Base-by-base conservation (phyloP, 345 rosid genomes). In the Iberis pinnata region DNA sequence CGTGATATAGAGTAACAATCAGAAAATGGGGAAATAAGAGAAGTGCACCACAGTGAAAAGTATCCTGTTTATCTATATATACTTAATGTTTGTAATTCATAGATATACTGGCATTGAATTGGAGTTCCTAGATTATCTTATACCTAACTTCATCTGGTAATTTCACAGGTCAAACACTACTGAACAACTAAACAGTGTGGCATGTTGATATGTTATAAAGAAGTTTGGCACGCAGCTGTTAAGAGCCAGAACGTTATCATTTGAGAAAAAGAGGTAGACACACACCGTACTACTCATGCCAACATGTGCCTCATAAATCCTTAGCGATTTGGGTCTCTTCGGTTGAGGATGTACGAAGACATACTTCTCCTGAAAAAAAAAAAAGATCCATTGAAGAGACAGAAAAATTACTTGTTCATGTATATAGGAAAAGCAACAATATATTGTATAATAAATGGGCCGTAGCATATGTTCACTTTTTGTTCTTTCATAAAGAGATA, bases 261-360 rank as follows among this genome's bases (percentile, higher is more conserved):
- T 11, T 24, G 19, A 49, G 47, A 25, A 3, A 1, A 50, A 58
- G 47, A 50, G 25, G 40, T 52, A 60, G 61, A 42, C 9, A 51
- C 81, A 55, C 41, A 89, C 98, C 75, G 73, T 76, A 75, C 96
- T 86, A 70, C 98, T 90, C 98, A 90, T 90, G 68, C 98, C 98
- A 27, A 90, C 86, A 74, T 90, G 98, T 24, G 96, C 55, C 73
- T 90, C 98, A 53, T 90, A 90, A 40, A 90, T 82, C 78, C 97
- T 80, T 38, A 90, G 82, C 45, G 96, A 86, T 57, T 79, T 76
- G 16, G 98, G 98, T 68, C 63, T 84, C 78, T 84, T 80, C 58
- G 98, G 98, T 58, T 80, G 90, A 50, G 85, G 77, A 73, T 86
- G 89, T 56, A 73, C 80, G 74, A 90, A 84, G 24, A 82, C 74